phyloP scores from a whole-genome alignment of 176 grass and related monocot genomes.

The Aegilops tauschii region DNA sequence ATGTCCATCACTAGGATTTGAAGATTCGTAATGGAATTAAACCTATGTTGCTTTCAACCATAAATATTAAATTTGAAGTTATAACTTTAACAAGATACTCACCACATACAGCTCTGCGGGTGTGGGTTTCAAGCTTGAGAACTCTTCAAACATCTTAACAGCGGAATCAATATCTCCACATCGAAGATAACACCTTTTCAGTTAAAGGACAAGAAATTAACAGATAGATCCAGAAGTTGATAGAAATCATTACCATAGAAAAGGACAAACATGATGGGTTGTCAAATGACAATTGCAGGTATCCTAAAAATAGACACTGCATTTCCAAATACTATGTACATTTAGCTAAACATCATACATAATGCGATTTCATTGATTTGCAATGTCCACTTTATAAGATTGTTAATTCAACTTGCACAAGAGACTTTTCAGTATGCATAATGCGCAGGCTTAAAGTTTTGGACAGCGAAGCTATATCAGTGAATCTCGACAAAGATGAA shows the following conservation, averaged over 20 bases:
- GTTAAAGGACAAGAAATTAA: conserved; percentile 33
- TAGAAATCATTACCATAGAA: conserved; percentile 1
- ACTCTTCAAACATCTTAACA: conserved; percentile 96
- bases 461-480: conserved; percentile 3
- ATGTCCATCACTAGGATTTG: not conserved
- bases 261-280: not conserved
- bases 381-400: conserved; percentile 7
- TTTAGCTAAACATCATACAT: not conserved
- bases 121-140: conserved; percentile 55
- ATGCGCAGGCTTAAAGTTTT: not conserved
- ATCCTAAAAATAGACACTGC: not conserved
- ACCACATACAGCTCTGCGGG: conserved; percentile 75
- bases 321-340: not conserved
- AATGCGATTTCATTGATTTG: not conserved
- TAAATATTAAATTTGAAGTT: not conserved
- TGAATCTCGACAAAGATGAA: conserved; percentile 11
- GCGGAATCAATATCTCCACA: conserved; percentile 91
- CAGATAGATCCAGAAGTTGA: conserved; percentile 23
- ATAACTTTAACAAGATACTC: conserved; percentile 33
- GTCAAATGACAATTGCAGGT: not conserved
- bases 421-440: not conserved
- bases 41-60: conserved; percentile 5
- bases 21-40: not conserved
- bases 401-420: conserved; percentile 11
- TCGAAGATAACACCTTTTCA: conserved; percentile 79